Percentiles rank a stretch among this genome's conserved stretches.
These are phyloP conservation scores for Goffeauzyma gilvescens DNA, from an alignment of 768 basidiomycete genomes.

Conservation along the genomic window DNA sequence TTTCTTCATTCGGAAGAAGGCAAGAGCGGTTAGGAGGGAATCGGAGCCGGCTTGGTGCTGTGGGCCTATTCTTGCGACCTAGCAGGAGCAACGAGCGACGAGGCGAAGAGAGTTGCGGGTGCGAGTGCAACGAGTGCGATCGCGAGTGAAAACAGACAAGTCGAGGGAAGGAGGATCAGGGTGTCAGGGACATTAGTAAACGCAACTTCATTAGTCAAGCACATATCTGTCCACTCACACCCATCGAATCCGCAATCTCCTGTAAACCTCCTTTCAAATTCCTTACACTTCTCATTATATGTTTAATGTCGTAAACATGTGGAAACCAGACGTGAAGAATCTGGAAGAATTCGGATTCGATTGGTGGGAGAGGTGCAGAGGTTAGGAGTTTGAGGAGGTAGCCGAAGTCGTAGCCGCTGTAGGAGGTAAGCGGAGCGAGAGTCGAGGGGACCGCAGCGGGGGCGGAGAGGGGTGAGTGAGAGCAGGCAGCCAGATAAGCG, in stretches of 20 bases:
- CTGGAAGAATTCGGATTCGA: slow-evolving; percentile 78
- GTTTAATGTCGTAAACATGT: slow-evolving; percentile 91
- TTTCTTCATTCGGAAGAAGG: slow-evolving; percentile 91
- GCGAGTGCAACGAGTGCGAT: too few species aligned
- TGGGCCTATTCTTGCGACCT: slow-evolving; percentile 75
- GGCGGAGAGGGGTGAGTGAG: too few species aligned
- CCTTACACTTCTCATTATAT: slow-evolving; percentile 71
- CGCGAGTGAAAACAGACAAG: neutral
- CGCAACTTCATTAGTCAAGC: too few species aligned
- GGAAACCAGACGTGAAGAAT: slow-evolving; percentile 83
- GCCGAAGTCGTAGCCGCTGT: slow-evolving; percentile 94
- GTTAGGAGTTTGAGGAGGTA: slow-evolving; percentile 84
- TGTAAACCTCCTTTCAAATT: slow-evolving; percentile 70
- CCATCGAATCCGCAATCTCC: slow-evolving; percentile 87
- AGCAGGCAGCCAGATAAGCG: too few species aligned
- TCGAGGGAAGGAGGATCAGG: neutral
- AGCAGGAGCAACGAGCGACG: slow-evolving; percentile 5
- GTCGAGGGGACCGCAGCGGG: too few species aligned
- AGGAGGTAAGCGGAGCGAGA: too few species aligned
- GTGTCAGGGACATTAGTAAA: neutral
- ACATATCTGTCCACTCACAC: slow-evolving; percentile 40
- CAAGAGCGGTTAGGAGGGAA: slow-evolving; percentile 73
- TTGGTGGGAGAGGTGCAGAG: slow-evolving; percentile 60
- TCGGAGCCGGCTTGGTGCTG: slow-evolving; percentile 97
- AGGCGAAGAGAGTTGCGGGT: neutral